Conservation (phyloP, 1,139 yeast genomes). For the Spathaspora sp. region DNA sequence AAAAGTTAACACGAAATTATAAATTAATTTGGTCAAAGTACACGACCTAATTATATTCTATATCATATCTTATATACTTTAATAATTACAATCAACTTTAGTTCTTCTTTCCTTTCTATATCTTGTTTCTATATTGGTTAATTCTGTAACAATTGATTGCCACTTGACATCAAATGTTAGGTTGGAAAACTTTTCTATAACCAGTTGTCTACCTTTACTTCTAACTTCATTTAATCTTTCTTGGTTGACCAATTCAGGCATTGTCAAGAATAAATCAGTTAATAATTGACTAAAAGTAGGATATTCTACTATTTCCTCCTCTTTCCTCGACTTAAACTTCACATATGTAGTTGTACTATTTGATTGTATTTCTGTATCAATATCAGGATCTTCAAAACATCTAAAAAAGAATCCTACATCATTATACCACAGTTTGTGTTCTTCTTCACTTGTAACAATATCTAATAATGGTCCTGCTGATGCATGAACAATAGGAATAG, state of each 20-base stretch:
- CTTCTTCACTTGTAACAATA: constrained; percentile 49
- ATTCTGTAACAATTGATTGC: constrained; percentile 45
- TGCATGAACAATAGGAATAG: constrained; percentile 87
- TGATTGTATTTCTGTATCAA: constrained; percentile 30
- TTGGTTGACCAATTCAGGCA: constrained; percentile 36
- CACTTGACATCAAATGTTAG: constrained; percentile 60
- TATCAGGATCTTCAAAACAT: constrained; percentile 57
- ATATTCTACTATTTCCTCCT: constrained; percentile 22
- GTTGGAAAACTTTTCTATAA: constrained; percentile 66
- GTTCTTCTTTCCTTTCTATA: constrained; percentile 36
- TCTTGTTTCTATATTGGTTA: constrained; percentile 38
- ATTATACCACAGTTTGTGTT: constrained; percentile 29
- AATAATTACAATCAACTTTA: constrained; percentile 43
- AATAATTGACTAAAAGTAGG: constrained; percentile 42
- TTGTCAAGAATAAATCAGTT: constrained; percentile 39
- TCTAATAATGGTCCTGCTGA: constrained; percentile 90
- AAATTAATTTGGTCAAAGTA: not conserved
- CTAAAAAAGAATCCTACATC: constrained; percentile 77
- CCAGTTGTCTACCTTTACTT: constrained; percentile 49
- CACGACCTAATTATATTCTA: no score
- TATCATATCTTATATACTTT: constrained; percentile 3
- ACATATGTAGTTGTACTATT: not conserved
- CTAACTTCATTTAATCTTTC: constrained; percentile 45
- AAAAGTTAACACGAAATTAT: constrained; percentile 7
- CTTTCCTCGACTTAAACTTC: constrained; percentile 7